Evolutionary conservation across 2,329 filamentous ascomycete species (phyloP).

Genomic region (Trichophyton simii): DNA sequence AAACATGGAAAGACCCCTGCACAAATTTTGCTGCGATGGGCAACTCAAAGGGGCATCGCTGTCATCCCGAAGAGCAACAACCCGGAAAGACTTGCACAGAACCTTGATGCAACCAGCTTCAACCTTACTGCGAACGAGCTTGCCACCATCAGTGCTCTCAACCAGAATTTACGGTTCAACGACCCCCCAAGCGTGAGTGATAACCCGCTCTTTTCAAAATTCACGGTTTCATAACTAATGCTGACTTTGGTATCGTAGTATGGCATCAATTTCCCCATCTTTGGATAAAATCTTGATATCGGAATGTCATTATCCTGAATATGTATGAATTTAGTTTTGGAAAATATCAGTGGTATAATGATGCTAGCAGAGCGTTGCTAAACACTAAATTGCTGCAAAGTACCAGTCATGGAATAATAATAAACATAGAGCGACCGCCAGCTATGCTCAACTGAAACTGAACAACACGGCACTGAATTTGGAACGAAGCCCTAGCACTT

Average conservation of each 20-base stretch:
- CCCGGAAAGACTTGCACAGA: slow-evolving; percentile 46
- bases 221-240: slow-evolving; percentile 2
- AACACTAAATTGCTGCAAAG: too few relatives aligned
- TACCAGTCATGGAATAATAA: too few relatives aligned
- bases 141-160: slow-evolving; percentile 51
- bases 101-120: slow-evolving; percentile 55
- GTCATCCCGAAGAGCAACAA: slow-evolving; percentile 70
- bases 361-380: too few relatives aligned
- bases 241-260: slow-evolving; percentile 28
- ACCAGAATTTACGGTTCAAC: slow-evolving; percentile 61
- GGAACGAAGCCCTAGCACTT: neutral
- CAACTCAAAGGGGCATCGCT: slow-evolving; percentile 67
- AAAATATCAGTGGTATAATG: neutral
- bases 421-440: too few relatives aligned
- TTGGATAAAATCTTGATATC: slow-evolving; percentile 20
- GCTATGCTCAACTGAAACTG: too few relatives aligned
- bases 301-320: neutral
- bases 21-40: slow-evolving; percentile 76
- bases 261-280: slow-evolving; percentile 40
- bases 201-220: slow-evolving; percentile 11
- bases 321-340: neutral
- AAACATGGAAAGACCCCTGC: slow-evolving; percentile 62
- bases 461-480: neutral
- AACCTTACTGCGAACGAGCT: slow-evolving; percentile 55
- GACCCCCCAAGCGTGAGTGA: slow-evolving; percentile 56